Base-by-base conservation (phyloP, 164 flowering plant genomes). In the Magnolia officinalis region DNA sequence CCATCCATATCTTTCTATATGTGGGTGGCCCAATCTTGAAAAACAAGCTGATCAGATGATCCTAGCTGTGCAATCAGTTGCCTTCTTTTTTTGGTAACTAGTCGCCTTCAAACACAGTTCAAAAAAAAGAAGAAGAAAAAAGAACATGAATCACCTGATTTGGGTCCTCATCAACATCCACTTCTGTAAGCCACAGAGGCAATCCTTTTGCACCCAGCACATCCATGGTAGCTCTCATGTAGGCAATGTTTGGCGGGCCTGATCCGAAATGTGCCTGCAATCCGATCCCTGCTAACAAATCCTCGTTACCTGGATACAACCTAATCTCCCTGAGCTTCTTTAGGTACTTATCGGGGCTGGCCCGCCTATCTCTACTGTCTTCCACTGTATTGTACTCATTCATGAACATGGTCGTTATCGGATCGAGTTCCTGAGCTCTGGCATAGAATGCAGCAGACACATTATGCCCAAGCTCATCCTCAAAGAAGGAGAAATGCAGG, bases 121-220 rank as follows among this genome's bases (percentile, higher is more conserved):
- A 1, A 20, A 8, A 18, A 24, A 20, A 55, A 19, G 7, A 4
- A 26, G 8, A 6, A 14, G 8, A 13, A 61, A 13, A 37, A 37
- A 37, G 45, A 37, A 37, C 45, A 37, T 37, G 45, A 37, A 14
- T 70, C 80, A 85, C 95, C 92, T 91, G 94, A 63, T 86, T 83
- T 0, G 83, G 83, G 58, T 20, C 19, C 19, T 31, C 55, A 10
- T 59, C 8, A 0, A 89, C 84, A 74, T 94, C 98, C 8, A 91
- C 52, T 69, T 94, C 97, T 4, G 97, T 90, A 1, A 94, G 70
- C 97, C 97, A 94, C 72, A 92, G 79, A 7, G 96, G 94, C 63
- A 88, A 61, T 2, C 75, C 74, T 1, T 86, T 21, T 10, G 92
- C 71, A 61, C 88, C 95, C 21, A 92, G 88, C 24, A 67, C 75